Conservation (phyloP, 2,329 filamentous ascomycete genomes). For the Alternaria atra region DNA sequence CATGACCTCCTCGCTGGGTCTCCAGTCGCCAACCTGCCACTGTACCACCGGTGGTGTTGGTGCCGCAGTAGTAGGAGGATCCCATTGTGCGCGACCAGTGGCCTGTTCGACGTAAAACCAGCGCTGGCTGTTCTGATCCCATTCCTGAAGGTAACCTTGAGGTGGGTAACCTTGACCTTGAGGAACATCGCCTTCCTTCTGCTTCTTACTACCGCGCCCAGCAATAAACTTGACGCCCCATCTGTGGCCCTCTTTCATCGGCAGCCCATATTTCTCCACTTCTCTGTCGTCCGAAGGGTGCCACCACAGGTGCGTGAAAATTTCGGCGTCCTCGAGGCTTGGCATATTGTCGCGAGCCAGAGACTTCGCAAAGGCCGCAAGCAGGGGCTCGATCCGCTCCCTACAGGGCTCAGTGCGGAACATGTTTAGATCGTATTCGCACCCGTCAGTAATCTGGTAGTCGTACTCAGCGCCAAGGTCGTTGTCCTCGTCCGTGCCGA, state of each 20-base stretch:
- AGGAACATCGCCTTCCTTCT: background rate
- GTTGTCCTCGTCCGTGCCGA: slow-evolving; percentile 10
- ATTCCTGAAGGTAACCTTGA: slow-evolving; percentile 57
- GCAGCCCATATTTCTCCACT: slow-evolving; percentile 8
- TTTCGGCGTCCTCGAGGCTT: slow-evolving; percentile 17
- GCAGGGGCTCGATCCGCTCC: slow-evolving; percentile 20
- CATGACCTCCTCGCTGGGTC: slow-evolving; percentile 18
- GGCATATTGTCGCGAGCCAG: slow-evolving; percentile 19
- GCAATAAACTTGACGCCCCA: slow-evolving; percentile 21
- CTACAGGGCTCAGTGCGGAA: slow-evolving; percentile 21
- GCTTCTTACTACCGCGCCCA: slow-evolving; percentile 10
- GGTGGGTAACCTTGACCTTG: too few species aligned
- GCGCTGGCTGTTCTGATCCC: slow-evolving; percentile 67
- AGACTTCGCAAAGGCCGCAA: slow-evolving; percentile 20
- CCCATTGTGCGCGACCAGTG: slow-evolving; percentile 71
- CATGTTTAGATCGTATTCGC: slow-evolving; percentile 17
- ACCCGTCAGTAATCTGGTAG: background rate
- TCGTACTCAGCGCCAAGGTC: slow-evolving; percentile 1
- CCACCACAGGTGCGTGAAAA: slow-evolving; percentile 24
- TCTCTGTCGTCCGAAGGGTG: slow-evolving; percentile 7
- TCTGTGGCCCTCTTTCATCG: slow-evolving; percentile 18
- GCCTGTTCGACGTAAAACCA: slow-evolving; percentile 72
- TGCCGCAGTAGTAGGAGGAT: slow-evolving; percentile 56
- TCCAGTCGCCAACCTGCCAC: slow-evolving; percentile 24
- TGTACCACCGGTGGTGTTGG: slow-evolving; percentile 17